A percentile compares a stretch with the other conserved stretches of the same genome.
These are phyloP conservation scores for Colletotrichum nymphaeae DNA, from an alignment of 2,329 filamentous ascomycete species.

Conservation along the genomic window DNA sequence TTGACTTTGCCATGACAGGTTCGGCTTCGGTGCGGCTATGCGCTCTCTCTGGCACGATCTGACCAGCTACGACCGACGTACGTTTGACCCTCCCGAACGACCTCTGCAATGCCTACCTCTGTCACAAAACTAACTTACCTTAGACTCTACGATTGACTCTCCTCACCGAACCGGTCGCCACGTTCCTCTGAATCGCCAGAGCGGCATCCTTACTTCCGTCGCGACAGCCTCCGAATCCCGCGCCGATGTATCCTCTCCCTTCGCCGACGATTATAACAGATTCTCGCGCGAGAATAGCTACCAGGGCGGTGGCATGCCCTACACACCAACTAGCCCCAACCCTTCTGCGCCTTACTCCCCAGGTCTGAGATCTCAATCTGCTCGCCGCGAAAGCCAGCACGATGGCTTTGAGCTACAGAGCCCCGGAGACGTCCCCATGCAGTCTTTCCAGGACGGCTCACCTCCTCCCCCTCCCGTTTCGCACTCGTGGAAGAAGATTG, in stretches of 20 bases:
- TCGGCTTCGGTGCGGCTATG: conserved; percentile 78
- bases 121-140: conserved; percentile 39
- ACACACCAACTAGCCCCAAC: conserved; percentile 64
- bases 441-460: conserved; percentile 91
- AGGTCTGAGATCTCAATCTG: conserved; percentile 83
- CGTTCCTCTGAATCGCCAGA: conserved; percentile 86
- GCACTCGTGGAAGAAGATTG: conserved; percentile 95
- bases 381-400: conserved; percentile 71
- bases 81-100: conserved; percentile 41
- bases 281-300: conserved; percentile 60
- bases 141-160: conserved; percentile 94
- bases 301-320: conserved; percentile 67
- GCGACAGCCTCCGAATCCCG: conserved; percentile 91
- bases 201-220: conserved; percentile 86
- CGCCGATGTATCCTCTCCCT: conserved; percentile 82
- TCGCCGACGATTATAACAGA: conserved; percentile 72
- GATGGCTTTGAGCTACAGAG: conserved; percentile 77
- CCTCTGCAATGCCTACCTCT: neutral
- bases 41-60: conserved; percentile 96
- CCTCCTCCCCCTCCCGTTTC: conserved; percentile 88
- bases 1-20: conserved; percentile 52
- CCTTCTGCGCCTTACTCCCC: conserved; percentile 84
- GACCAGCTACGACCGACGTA: conserved; percentile 78
- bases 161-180: conserved; percentile 92
- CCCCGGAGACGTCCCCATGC: conserved; percentile 93